Evolutionary conservation across 495 filamentous ascomycete species (phyloP).

Genomic region (Daldinia grandis): DNA sequence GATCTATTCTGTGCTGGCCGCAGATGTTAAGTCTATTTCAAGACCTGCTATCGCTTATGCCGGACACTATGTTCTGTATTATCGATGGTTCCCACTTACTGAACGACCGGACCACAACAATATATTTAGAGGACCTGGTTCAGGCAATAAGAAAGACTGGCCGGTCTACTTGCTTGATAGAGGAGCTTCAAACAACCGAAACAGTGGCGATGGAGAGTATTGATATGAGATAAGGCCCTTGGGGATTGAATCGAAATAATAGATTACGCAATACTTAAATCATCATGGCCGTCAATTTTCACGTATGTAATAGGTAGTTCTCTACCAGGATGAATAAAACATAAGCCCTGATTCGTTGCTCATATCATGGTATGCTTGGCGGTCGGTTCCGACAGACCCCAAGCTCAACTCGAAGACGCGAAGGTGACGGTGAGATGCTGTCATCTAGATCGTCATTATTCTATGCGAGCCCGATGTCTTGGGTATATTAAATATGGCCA

Average conservation of each 20-base stretch:
- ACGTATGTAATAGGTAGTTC: not conserved
- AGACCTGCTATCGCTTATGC: not conserved
- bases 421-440: conserved; percentile 6
- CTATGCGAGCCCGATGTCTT: not conserved
- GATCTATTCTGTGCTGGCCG: not conserved
- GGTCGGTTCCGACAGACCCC: not conserved
- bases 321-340: not conserved
- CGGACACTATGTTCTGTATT: not conserved
- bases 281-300: not conserved
- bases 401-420: not conserved
- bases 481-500: not conserved
- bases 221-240: not conserved
- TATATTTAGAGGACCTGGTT: not conserved
- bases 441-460: conserved; percentile 11
- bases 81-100: not conserved
- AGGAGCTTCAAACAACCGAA: not conserved
- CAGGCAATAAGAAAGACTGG: not conserved
- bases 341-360: not conserved
- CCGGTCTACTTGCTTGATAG: not conserved
- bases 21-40: not conserved
- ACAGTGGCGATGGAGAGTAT: not conserved
- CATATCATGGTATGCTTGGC: not conserved
- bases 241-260: not conserved
- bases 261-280: not conserved
- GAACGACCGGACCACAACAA: not conserved